Conservation (phyloP, 208 protist genomes). For the Leishmania arabica region DNA sequence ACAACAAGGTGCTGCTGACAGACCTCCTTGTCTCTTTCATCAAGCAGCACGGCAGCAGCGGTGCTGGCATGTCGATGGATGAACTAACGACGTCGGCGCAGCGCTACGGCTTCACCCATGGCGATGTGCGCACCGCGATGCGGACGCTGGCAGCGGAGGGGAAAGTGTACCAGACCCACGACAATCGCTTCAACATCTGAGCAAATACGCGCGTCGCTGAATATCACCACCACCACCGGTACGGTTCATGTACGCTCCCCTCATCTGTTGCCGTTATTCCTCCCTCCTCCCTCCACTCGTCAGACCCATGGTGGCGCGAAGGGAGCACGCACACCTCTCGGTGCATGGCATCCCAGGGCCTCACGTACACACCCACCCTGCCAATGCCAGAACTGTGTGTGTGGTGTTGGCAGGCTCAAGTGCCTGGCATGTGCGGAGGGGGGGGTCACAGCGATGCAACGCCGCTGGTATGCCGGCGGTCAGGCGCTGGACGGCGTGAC, state of each 20-base stretch:
- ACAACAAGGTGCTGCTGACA: constrained; percentile 71
- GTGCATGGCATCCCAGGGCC: not conserved
- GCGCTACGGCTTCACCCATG: constrained; percentile 65
- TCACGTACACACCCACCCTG: not conserved
- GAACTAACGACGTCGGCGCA: constrained; percentile 68
- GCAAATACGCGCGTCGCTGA: not conserved
- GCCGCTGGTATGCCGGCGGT: not conserved
- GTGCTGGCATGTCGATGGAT: constrained; percentile 77
- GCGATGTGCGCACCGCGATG: constrained; percentile 74
- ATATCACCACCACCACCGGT: not conserved
- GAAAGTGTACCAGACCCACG: constrained; percentile 85
- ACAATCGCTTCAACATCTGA: constrained; percentile 85
- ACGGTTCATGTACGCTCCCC: not conserved
- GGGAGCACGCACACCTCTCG: not conserved
- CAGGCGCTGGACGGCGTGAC: not conserved
- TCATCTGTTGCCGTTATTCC: not conserved
- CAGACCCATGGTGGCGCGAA: no score
- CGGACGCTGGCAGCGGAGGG: constrained; percentile 72
- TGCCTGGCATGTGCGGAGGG: not conserved
- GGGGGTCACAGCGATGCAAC: not conserved
- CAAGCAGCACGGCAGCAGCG: constrained; percentile 56
- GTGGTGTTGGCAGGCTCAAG: not conserved
- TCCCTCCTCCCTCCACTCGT: not conserved
- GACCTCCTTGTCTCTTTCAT: constrained; percentile 80
- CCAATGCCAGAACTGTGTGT: not conserved